Evolutionary conservation across 2,329 filamentous ascomycete genomes (phyloP).

Genomic region (Phialocephala subalpina): DNA sequence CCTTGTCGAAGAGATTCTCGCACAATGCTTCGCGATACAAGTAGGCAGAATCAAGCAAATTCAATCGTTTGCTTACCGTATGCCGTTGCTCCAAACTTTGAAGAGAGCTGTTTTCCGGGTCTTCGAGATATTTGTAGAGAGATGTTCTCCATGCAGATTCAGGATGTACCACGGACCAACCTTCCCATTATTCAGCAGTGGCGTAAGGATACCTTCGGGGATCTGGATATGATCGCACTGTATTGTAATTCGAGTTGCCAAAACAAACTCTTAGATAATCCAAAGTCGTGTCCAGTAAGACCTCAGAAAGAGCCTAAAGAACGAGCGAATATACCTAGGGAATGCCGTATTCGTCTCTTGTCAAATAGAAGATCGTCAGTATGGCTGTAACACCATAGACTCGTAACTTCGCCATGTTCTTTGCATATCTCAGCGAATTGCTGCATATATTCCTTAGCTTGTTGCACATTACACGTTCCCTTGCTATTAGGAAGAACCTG

Average conservation of each 20-base stretch:
- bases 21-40: too few species aligned
- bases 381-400: background rate
- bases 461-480: background rate
- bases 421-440: background rate
- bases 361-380: background rate
- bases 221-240: background rate
- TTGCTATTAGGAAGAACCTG: background rate
- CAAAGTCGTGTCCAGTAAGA: constrained; percentile 12
- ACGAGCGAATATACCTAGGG: too few species aligned
- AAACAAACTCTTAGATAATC: constrained; percentile 1
- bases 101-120: too few species aligned
- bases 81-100: too few species aligned
- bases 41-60: too few species aligned
- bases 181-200: too few species aligned
- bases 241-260: background rate
- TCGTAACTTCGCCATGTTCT: background rate
- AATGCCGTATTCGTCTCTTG: too few species aligned
- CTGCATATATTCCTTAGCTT: background rate
- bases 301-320: background rate
- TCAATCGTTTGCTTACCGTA: too few species aligned
- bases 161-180: too few species aligned
- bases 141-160: too few species aligned
- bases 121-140: too few species aligned
- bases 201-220: background rate
- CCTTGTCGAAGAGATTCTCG: too few species aligned